These are phyloP conservation scores for Pyrenochaeta sp. DNA, from an alignment of 2,329 filamentous ascomycete species.

Conservation along the genomic window DNA sequence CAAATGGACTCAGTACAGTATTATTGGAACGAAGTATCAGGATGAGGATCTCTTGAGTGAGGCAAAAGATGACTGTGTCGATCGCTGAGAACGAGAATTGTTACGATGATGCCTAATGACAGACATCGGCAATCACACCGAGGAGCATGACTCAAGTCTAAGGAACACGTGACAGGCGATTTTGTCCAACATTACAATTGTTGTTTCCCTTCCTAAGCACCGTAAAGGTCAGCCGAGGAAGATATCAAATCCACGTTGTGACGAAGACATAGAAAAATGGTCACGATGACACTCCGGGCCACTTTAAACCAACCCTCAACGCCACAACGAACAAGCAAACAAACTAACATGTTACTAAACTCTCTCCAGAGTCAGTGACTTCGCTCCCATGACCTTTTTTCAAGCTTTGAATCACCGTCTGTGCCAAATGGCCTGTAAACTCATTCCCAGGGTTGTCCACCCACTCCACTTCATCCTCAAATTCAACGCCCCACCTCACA, in stretches of 20 bases:
- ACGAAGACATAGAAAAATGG: no score
- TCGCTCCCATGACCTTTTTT: background rate
- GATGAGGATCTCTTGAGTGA: background rate
- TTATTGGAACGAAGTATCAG: no score
- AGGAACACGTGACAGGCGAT: no score
- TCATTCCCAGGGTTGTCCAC: slow-evolving; percentile 1
- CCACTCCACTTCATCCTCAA: slow-evolving; percentile 14
- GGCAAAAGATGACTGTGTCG: background rate
- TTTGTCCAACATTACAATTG: no score
- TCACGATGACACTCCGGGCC: no score
- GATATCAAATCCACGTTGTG: no score
- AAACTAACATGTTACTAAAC: no score
- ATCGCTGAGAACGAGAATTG: background rate
- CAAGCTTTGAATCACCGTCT: background rate
- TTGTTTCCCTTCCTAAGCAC: no score
- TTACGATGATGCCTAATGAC: background rate
- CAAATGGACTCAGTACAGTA: no score
- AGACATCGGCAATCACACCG: background rate
- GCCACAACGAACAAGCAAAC: no score
- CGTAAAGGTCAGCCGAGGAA: no score
- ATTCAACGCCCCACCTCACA: slow-evolving; percentile 21
- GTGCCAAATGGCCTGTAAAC: background rate
- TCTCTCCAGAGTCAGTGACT: background rate
- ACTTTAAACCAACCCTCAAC: no score
- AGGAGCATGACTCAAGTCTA: background rate